phyloP scores from a whole-genome alignment of 306 rosid species.

The Rosa chinensis region DNA sequence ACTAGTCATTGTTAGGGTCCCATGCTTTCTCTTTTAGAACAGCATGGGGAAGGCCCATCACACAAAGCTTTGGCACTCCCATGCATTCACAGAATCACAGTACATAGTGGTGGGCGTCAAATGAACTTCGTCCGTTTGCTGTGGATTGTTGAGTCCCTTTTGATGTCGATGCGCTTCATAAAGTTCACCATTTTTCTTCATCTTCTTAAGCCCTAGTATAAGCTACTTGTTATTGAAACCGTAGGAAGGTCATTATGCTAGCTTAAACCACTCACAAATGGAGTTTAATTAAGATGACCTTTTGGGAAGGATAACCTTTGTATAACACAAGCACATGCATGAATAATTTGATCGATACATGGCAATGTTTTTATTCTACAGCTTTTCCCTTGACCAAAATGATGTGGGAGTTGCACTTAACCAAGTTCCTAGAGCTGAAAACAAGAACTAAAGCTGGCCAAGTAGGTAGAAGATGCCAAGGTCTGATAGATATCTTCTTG shows the following conservation, averaged over 20 bases:
- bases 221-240: background rate
- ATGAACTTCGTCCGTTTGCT: conserved; percentile 9
- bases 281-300: background rate
- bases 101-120: conserved; percentile 27
- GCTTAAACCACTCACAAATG: background rate
- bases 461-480: conserved; percentile 6
- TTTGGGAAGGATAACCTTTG: background rate
- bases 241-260: background rate
- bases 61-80: background rate
- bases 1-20: background rate
- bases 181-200: background rate
- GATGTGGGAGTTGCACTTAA: background rate
- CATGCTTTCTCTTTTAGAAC: background rate
- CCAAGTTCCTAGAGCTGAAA: background rate
- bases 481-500: background rate
- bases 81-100: background rate
- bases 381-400: background rate
- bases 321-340: background rate
- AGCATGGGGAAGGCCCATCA: background rate
- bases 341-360: background rate
- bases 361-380: background rate
- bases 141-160: conserved; percentile 6
- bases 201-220: background rate
- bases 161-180: background rate
- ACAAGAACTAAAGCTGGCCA: background rate